These are phyloP conservation scores for Chrysoporthe deuterocubensis DNA, from an alignment of 2,329 filamentous ascomycete species.

Conservation along the genomic window DNA sequence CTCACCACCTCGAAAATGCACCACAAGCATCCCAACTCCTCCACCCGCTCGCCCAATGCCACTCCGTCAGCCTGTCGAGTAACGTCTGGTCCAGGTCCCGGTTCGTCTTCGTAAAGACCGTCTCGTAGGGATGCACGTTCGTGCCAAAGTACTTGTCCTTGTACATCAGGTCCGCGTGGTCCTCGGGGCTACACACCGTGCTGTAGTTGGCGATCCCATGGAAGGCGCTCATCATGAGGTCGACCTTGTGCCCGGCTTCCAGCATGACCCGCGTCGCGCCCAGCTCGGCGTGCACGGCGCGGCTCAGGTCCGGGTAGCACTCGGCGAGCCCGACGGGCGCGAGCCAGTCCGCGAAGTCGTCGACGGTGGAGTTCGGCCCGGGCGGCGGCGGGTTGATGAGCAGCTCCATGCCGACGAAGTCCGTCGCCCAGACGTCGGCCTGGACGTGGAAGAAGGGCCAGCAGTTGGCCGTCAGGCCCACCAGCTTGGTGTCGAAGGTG, in stretches of 20 bases:
- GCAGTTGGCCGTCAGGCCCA: slow-evolving; percentile 44
- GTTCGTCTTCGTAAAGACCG: slow-evolving; percentile 41
- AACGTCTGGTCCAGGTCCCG: slow-evolving; percentile 36
- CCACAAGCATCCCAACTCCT: slow-evolving; percentile 35
- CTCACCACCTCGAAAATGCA: slow-evolving; percentile 25
- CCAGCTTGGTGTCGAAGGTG: slow-evolving; percentile 38
- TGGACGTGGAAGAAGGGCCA: slow-evolving; percentile 41
- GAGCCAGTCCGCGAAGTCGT: slow-evolving; percentile 33
- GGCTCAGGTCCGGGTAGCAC: slow-evolving; percentile 37
- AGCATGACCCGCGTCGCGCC: slow-evolving; percentile 37
- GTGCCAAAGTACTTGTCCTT: slow-evolving; percentile 39
- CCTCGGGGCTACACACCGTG: slow-evolving; percentile 30
- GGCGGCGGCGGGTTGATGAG: slow-evolving; percentile 39
- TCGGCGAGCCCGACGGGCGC: slow-evolving; percentile 37
- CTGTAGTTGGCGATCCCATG: slow-evolving; percentile 32
- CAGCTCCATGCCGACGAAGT: slow-evolving; percentile 42
- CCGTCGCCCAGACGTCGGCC: slow-evolving; percentile 45
- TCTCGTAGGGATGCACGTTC: slow-evolving; percentile 43
- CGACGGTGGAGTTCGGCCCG: slow-evolving; percentile 27
- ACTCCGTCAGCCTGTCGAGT: slow-evolving; percentile 36
- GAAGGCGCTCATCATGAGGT: slow-evolving; percentile 40
- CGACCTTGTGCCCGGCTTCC: slow-evolving; percentile 40
- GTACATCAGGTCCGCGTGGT: slow-evolving; percentile 35
- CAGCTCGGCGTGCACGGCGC: slow-evolving; percentile 40
- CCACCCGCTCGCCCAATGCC: slow-evolving; percentile 33